Evolutionary conservation across 176 grass and related monocot species (phyloP).

Genomic region (Dendrocalamus sinicus): DNA sequence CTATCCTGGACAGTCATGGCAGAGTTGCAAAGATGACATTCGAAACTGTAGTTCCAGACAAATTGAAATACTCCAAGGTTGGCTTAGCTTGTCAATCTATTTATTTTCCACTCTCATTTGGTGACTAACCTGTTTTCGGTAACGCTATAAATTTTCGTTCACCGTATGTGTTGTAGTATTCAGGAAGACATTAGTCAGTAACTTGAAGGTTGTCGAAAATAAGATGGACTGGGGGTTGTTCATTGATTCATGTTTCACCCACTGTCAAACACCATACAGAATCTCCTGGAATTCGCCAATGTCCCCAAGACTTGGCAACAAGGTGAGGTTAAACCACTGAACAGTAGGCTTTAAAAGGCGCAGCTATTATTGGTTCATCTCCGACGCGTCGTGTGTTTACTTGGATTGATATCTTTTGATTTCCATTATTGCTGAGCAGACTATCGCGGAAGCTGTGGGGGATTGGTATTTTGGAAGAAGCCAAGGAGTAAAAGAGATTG

Average conservation of each 20-base stretch:
- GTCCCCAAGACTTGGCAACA: slow-evolving; percentile 59
- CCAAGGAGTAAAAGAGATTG: too few relatives aligned
- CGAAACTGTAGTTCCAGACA: slow-evolving; percentile 48
- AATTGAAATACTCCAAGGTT: slow-evolving; percentile 63
- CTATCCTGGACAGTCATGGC: slow-evolving; percentile 43
- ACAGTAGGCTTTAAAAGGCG: not conserved
- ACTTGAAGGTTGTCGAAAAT: slow-evolving; percentile 35
- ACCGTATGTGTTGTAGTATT: slow-evolving; percentile 29
- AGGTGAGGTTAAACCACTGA: slow-evolving; percentile 16
- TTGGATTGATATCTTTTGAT: not conserved
- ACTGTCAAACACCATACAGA: slow-evolving; percentile 57
- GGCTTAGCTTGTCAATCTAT: not conserved
- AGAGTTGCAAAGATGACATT: slow-evolving; percentile 51
- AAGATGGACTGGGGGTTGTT: slow-evolving; percentile 53
- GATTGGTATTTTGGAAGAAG: too few relatives aligned
- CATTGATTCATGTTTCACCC: slow-evolving; percentile 70
- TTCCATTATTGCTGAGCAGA: not conserved
- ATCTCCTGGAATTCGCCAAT: slow-evolving; percentile 50
- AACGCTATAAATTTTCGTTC: not conserved
- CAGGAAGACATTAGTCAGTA: slow-evolving; percentile 46
- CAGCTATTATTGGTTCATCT: not conserved
- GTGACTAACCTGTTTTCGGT: not conserved
- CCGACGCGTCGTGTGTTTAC: not conserved
- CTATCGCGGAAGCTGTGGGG: too few relatives aligned
- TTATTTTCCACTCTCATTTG: not conserved